These are phyloP conservation scores for Beauveria scarabaeidicola DNA, from an alignment of 2,329 filamentous ascomycete genomes.

Conservation along the genomic window DNA sequence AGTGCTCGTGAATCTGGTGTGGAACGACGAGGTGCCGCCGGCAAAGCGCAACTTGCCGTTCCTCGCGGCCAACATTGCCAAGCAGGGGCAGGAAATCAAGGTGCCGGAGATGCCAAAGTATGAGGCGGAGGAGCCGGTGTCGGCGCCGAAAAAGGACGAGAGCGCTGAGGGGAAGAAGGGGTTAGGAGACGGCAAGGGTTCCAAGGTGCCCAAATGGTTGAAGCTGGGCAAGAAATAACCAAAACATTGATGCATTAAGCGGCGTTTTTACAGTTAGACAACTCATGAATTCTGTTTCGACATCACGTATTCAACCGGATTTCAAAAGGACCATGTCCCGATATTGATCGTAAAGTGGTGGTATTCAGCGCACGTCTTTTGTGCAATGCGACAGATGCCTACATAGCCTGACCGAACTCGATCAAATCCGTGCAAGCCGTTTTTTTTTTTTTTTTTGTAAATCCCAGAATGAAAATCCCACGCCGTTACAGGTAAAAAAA, in stretches of 20 bases:
- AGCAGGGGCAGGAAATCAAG: constrained; percentile 57
- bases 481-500: constrained; percentile 9
- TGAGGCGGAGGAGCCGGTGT: constrained; percentile 29
- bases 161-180: constrained; percentile 24
- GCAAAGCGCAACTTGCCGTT: constrained; percentile 48
- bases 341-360: constrained; percentile 7
- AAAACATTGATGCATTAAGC: not conserved
- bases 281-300: not conserved
- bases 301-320: not conserved
- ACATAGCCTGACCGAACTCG: constrained; percentile 5
- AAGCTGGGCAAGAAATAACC: constrained; percentile 62
- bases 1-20: constrained; percentile 68
- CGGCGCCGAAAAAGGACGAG: constrained; percentile 18
- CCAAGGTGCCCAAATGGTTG: constrained; percentile 60
- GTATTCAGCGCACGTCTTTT: constrained; percentile 10
- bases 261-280: not conserved
- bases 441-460: constrained; percentile 6
- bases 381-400: constrained; percentile 7
- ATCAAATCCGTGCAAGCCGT: constrained; percentile 4
- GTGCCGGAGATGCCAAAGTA: constrained; percentile 47
- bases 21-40: constrained; percentile 56
- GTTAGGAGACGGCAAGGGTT: constrained; percentile 27
- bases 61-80: constrained; percentile 48
- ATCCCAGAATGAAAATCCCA: constrained; percentile 10
- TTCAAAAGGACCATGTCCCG: not conserved